Evolutionary conservation across 2,329 filamentous ascomycete genomes (phyloP), one percentile per base, ranked within the genome.

Genomic region (Nectriaceae sp.): DNA sequence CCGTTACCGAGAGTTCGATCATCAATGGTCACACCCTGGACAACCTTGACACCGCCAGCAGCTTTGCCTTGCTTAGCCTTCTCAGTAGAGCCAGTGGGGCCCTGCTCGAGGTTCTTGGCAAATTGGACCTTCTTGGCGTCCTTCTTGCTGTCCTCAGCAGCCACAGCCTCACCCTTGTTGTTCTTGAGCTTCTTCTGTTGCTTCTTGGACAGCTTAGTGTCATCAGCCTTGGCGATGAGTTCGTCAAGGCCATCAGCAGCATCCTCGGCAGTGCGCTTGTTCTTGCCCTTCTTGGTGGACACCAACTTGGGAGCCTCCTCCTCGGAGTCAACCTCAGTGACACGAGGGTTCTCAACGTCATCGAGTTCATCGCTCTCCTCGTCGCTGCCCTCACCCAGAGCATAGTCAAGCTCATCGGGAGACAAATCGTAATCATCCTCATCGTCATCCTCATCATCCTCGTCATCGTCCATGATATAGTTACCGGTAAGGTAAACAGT

Each of bases 111-210:
- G 73, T 97, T 92, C 83, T 97, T 97, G 68, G 94, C 93, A 70
- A 99, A 99, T 73, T 96, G 90, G 53, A 99, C 94, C 80, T 97
- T 97, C 84, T 97, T 97, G 53, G 68, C 59, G 52, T 82, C 75
- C 70, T 85, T 84, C 59, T 80, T 74, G 59, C 80, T 75, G 56
- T 80, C 75, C 62, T 86, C 82, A 38, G 76, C 74, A 43, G 79
- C 74, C 51, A 88, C 83, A 50, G 94, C 86, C 69, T 97, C 88
- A 60, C 93, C 94, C 70, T 96, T 90, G 80, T 97, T 97, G 82
- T 96, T 97, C 85, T 96, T 96, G 57, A 93, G 82, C 82, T 97
- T 97, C 87, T 99, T 97, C 65, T 88, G 82, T 73, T 97, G 90
- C 79, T 96, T 97, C 83, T 97, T 97, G 82, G 85, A 92, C 55